Evolutionary conservation across 169 alveolate genomes (phyloP).

Genomic region (Eimeria praecox): DNA sequence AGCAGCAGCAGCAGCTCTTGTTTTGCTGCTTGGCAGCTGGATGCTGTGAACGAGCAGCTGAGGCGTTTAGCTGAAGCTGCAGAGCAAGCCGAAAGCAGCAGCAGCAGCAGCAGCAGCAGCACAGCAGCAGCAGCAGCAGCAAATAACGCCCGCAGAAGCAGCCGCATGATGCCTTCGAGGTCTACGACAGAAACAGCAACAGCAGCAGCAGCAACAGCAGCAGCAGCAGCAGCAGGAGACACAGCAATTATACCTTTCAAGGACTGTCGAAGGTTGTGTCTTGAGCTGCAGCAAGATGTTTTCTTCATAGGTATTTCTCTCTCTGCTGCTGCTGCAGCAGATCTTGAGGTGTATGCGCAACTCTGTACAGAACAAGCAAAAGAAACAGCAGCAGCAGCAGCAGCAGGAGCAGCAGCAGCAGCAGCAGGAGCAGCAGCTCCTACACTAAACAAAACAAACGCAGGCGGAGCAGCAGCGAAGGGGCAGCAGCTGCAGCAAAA

Average conservation of each 20-base stretch:
- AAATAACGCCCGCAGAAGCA: not conserved
- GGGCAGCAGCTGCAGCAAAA: slow-evolving; percentile 39
- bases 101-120: not conserved
- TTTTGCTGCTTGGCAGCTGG: slow-evolving; percentile 24
- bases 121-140: slow-evolving; percentile 27
- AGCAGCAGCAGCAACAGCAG: slow-evolving; percentile 49
- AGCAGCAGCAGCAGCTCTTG: slow-evolving; percentile 8
- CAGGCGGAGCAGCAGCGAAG: slow-evolving; percentile 16
- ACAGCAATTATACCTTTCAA: not conserved
- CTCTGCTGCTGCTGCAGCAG: slow-evolving; percentile 9
- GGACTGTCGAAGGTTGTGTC: not conserved
- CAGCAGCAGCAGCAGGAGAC: slow-evolving; percentile 50
- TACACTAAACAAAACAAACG: not conserved
- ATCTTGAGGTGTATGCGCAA: not conserved
- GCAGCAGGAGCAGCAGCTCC: not conserved
- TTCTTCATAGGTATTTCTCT: not conserved
- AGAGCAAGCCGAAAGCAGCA: not conserved
- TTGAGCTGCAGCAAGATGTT: slow-evolving; percentile 1
- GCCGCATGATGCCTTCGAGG: not conserved
- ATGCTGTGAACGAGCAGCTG: not conserved
- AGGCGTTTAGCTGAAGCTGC: not conserved
- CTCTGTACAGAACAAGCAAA: not conserved
- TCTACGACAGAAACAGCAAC: not conserved
- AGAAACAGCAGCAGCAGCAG: not conserved
- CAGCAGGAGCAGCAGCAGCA: not conserved